Evolutionary conservation across 192 early-diverging fungal genomes (phyloP).

Genomic region (Coemansia sp.): DNA sequence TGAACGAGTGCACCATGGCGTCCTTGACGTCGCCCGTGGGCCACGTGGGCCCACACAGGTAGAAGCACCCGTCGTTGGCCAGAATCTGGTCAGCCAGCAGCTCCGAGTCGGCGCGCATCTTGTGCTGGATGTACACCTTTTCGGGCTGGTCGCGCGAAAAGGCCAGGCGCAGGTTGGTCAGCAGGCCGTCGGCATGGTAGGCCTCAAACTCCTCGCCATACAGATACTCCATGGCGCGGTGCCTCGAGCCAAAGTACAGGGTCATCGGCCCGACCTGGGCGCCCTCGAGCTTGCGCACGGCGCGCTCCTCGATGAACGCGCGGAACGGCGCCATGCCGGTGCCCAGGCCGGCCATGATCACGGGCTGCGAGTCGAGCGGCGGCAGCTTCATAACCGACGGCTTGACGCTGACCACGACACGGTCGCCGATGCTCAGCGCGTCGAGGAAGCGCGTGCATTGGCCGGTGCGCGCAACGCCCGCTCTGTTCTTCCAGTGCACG

Average conservation of each 20-base stretch:
- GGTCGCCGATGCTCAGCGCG: slow-evolving; percentile 60
- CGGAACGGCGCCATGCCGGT: slow-evolving; percentile 99
- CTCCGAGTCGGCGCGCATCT: slow-evolving; percentile 80
- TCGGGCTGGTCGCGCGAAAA: slow-evolving; percentile 92
- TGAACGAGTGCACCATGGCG: slow-evolving; percentile 79
- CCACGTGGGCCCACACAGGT: slow-evolving; percentile 98
- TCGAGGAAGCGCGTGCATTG: slow-evolving; percentile 90
- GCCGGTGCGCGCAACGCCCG: slow-evolving; percentile 68
- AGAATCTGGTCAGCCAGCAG: slow-evolving; percentile 73
- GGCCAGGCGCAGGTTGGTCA: slow-evolving; percentile 85
- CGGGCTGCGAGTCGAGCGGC: slow-evolving; percentile 70
- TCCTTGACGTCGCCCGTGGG: slow-evolving; percentile 91
- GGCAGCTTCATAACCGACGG: slow-evolving; percentile 97
- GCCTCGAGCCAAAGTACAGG: slow-evolving; percentile 93
- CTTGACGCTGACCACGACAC: slow-evolving; percentile 85
- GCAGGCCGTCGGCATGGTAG: slow-evolving; percentile 81
- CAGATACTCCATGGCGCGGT: slow-evolving; percentile 89
- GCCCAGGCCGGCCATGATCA: slow-evolving; percentile 95
- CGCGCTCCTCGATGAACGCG: slow-evolving; percentile 93
- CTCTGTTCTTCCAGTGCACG: slow-evolving; percentile 77
- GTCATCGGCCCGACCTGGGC: slow-evolving; percentile 87
- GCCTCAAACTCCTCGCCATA: slow-evolving; percentile 98
- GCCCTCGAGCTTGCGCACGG: slow-evolving; percentile 70
- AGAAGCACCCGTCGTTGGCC: slow-evolving; percentile 78
- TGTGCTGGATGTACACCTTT: slow-evolving; percentile 96